phyloP scores from a whole-genome alignment of 2,329 filamentous ascomycete genomes.

The Fusarium scirpi region DNA sequence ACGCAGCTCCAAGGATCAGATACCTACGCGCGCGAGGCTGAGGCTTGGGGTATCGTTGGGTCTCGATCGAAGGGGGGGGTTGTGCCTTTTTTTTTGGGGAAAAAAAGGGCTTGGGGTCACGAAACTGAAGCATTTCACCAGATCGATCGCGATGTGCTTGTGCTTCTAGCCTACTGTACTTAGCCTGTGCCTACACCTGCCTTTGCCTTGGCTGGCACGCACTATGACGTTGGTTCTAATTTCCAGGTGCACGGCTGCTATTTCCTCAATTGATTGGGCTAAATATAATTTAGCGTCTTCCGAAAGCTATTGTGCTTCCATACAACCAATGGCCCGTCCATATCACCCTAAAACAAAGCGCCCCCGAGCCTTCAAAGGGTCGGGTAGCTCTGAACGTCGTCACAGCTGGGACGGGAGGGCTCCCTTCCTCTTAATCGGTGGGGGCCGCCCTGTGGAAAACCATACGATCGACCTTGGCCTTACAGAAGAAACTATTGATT shows the following conservation, averaged over 20 bases:
- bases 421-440: slow-evolving; percentile 16
- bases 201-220: slow-evolving; percentile 25
- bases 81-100: neutral
- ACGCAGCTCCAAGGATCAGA: slow-evolving; percentile 18
- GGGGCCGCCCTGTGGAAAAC: slow-evolving; percentile 9
- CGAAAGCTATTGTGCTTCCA: neutral
- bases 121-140: slow-evolving; percentile 15
- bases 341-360: neutral
- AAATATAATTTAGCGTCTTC: slow-evolving; percentile 25
- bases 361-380: neutral
- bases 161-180: neutral
- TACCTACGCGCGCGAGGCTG: neutral
- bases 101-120: slow-evolving; percentile 1
- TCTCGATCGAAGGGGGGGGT: neutral
- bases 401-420: slow-evolving; percentile 1
- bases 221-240: slow-evolving; percentile 30
- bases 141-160: slow-evolving; percentile 16
- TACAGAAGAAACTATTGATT: slow-evolving; percentile 14
- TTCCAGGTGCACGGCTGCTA: slow-evolving; percentile 28
- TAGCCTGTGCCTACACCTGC: neutral
- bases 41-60: slow-evolving; percentile 11
- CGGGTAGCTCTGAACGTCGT: slow-evolving; percentile 22
- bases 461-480: slow-evolving; percentile 30
- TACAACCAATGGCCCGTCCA: slow-evolving; percentile 1
- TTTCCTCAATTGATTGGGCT: slow-evolving; percentile 14